Evolutionary conservation across 805 yeast species (phyloP).

Genomic region (Candida ulmi): DNA sequence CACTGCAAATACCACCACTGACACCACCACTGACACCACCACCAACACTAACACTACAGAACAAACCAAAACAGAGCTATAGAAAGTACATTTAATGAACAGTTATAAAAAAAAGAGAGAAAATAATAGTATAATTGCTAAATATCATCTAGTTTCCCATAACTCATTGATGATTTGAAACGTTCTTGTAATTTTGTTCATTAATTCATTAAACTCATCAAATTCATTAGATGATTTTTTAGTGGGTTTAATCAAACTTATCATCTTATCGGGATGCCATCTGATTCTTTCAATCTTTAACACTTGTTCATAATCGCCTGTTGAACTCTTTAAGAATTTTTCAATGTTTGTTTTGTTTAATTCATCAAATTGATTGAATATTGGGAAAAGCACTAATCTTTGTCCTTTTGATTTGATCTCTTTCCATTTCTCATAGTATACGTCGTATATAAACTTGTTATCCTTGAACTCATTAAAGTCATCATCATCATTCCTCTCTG

Average conservation of each 20-base stretch:
- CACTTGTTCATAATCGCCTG: slow-evolving; percentile 9
- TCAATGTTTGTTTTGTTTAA: slow-evolving; percentile 8
- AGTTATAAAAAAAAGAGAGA: background rate
- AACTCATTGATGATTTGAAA: slow-evolving; percentile 38
- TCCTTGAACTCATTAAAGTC: too few relatives aligned
- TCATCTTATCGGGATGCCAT: slow-evolving; percentile 73
- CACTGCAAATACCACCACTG: background rate
- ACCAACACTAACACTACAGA: background rate
- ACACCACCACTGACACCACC: background rate
- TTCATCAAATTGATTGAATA: slow-evolving; percentile 29
- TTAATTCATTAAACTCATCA: too few relatives aligned
- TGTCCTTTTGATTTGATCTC: slow-evolving; percentile 6
- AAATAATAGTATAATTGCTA: background rate
- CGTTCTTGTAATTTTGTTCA: slow-evolving; percentile 29
- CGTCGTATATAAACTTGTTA: slow-evolving; percentile 4
- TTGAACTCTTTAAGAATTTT: slow-evolving; percentile 11
- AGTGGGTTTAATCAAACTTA: too few relatives aligned
- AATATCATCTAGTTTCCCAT: slow-evolving; percentile 24
- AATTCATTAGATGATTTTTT: too few relatives aligned
- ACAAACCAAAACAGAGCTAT: background rate
- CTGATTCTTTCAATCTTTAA: slow-evolving; percentile 46
- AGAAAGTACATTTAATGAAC: background rate
- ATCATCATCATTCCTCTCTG: background rate
- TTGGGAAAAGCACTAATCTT: slow-evolving; percentile 19
- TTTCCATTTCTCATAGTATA: slow-evolving; percentile 27